A percentile compares a stretch with the other conserved stretches of the same genome.
These are phyloP conservation scores for Cadophora sp. DNA, from an alignment of 2,329 filamentous ascomycete genomes.

Conservation along the genomic window DNA sequence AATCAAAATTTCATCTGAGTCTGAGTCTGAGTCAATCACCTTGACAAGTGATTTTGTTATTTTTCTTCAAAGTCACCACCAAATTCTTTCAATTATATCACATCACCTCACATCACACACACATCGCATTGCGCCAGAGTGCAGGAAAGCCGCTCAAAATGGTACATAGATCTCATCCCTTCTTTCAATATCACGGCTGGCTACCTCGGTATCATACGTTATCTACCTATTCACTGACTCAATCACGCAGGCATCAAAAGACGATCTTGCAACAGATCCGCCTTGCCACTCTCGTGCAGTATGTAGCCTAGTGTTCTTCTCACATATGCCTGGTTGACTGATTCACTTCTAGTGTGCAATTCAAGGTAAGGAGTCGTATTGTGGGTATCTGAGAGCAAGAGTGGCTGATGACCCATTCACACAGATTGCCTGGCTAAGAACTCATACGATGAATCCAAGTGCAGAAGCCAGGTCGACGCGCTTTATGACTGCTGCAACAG, in stretches of 20 bases:
- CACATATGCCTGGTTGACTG: neutral
- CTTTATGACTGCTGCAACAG: conserved; percentile 92
- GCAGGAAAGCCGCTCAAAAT: neutral
- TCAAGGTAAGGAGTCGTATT: conserved; percentile 68
- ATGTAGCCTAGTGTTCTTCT: conserved; percentile 44
- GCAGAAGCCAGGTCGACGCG: conserved; percentile 77
- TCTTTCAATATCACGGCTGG: conserved; percentile 4
- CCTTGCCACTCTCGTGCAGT: conserved; percentile 88
- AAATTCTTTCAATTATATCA: neutral
- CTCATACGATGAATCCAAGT: conserved; percentile 85
- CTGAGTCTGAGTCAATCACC: neutral
- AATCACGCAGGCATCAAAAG: conserved; percentile 57
- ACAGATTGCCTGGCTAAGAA: conserved; percentile 85
- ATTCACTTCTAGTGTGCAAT: conserved; percentile 74
- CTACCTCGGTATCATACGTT: conserved; percentile 6
- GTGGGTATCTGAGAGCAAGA: neutral
- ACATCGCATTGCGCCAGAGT: neutral
- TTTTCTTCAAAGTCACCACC: neutral
- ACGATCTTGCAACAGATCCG: conserved; percentile 76
- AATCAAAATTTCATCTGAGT: neutral
- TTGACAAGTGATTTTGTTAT: neutral
- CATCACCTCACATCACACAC: no score
- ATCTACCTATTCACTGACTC: conserved; percentile 14
- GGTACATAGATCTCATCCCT: neutral
- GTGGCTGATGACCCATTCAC: conserved; percentile 22